Percentiles rank a stretch among this genome's conserved stretches.
Conservation (phyloP, 2,329 filamentous ascomycete genomes). For the Acrocalymma vagum region DNA sequence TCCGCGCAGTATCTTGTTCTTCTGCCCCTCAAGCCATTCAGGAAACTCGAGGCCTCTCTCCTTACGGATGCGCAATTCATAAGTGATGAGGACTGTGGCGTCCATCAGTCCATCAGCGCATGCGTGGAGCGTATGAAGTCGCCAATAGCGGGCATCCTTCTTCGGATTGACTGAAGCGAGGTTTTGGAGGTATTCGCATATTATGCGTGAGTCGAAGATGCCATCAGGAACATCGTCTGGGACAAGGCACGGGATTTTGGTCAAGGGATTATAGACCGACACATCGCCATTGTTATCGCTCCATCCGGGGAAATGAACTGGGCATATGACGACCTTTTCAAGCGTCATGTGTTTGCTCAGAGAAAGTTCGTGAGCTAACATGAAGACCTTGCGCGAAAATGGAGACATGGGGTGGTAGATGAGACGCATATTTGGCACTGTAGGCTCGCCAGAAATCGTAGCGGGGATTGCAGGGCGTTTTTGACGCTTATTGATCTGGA, state of each 20-base stretch:
- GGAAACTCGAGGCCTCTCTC: conserved; percentile 28
- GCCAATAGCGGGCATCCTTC: conserved; percentile 28
- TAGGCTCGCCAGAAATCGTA: conserved; percentile 2
- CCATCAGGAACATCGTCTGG: conserved; percentile 32
- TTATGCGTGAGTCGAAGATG: conserved; percentile 38
- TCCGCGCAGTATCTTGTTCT: conserved; percentile 31
- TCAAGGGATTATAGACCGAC: conserved; percentile 35
- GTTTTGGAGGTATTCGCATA: conserved; percentile 35
- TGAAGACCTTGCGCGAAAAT: conserved; percentile 38
- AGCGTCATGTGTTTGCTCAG: conserved; percentile 32
- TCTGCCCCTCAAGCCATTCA: conserved; percentile 40
- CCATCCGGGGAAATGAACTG: conserved; percentile 35
- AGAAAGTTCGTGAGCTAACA: conserved; percentile 35
- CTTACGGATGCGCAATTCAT: conserved; percentile 35
- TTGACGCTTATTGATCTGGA: conserved; percentile 37
- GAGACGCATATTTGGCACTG: conserved; percentile 33
- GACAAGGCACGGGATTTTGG: conserved; percentile 39
- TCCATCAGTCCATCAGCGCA: conserved; percentile 41
- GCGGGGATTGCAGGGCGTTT: background rate
- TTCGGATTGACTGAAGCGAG: conserved; percentile 15
- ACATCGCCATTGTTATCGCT: conserved; percentile 40
- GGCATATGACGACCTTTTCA: conserved; percentile 40
- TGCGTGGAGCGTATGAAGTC: conserved; percentile 31
- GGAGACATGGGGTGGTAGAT: conserved; percentile 41
- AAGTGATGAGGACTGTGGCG: conserved; percentile 34